Base-by-base conservation (phyloP, 2,329 filamentous ascomycete genomes). In the Shiraia bambusicola region DNA sequence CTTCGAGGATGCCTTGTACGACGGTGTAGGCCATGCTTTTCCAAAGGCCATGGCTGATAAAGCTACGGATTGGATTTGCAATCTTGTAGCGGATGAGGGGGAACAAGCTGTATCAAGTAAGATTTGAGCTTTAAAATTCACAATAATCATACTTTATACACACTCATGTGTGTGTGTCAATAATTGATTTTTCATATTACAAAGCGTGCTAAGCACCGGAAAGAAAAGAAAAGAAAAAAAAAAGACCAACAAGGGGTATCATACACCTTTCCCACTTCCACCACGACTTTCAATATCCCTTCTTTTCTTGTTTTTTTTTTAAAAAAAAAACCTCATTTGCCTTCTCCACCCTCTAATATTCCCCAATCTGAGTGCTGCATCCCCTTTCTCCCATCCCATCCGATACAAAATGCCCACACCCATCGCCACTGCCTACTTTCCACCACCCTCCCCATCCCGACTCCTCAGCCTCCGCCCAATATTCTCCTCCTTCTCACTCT, bases 1-100 rank as follows among this genome's bases (percentile, higher is more conserved):
- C 26, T 62, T 91, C 4, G 78, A 83, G 36, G 82, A 90, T 61
- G 76, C 79, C 24, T 71, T 89, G 0, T 91, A 88, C 56, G 74
- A 81, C 1, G 83, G 79, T 0, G 75, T 83, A 1, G 84, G 85
- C 0, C 88, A 93, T 63, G 72, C 75, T n/a, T 89, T 88, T 55
- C 83, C 78, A 8, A 65, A 72, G 1, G 75, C 69, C 5, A 92
- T 93, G 88, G 75, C 82, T 19, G 69, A 70, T 47, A 84, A 86
- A 59, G 78, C 86, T 3, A 75, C 85, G 9, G 67, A 69, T 26
- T 92, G 88, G 66, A 65, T 92, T 25, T 72, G 69, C 34, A 67
- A 70, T 4, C 34, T 69, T 7, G 39, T 77, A n/a, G 47, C 37
- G 2, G 38, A 31, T 14, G 49, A 48, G 6, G 52, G 57, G 15